Base-by-base conservation (phyloP, 495 filamentous ascomycete species). In the Lentithecium fluviatile region DNA sequence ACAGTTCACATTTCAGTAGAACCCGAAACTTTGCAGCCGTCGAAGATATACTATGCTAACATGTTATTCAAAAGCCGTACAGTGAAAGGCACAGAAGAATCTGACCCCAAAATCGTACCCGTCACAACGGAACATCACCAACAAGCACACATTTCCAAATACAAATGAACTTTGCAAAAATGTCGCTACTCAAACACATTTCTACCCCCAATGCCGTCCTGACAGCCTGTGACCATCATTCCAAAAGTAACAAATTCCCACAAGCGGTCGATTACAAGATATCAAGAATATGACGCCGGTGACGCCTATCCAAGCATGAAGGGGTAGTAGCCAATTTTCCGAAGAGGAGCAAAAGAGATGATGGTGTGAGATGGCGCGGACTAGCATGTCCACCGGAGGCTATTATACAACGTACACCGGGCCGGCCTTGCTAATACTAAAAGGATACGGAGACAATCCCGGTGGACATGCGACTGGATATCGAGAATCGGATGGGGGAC, bases 381-480 rank as follows among this genome's bases (percentile, higher is more conserved):
- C 8, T 29, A 19, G 32, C 48, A 62, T 55, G 56, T 66, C 64
- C 52, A 51, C 64, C 53, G 26, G 32, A 49, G 13, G 49, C 15
- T 66, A 62, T 53, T 62, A 49, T 62, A 62, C 58, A 66, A 66
- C 19, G 57, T 51, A 32, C 29, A 61, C 63, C 63, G 63, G 56
- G 50, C 63, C 63, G 40, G 63, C 63, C 63, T 60, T 66, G 58
- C 40, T 58, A 45, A 52, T 57, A 66, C 57, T 66, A 66, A 66
- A 66, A 57, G 26, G 38, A 66, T 62, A 54, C 37, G 49, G 40
- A 38, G 26, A 46, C 20, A 62, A 62, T 43, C 48, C 43, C 54
- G 58, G 64, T 56, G 58, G 45, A 54, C 19, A 15, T 53, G 47
- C n/a, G 20, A 15, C 25, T 32, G 24, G 45, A 19, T 34, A 6